Base-by-base conservation (phyloP, 139 green algal species). In the Helicosporidium sp. region DNA sequence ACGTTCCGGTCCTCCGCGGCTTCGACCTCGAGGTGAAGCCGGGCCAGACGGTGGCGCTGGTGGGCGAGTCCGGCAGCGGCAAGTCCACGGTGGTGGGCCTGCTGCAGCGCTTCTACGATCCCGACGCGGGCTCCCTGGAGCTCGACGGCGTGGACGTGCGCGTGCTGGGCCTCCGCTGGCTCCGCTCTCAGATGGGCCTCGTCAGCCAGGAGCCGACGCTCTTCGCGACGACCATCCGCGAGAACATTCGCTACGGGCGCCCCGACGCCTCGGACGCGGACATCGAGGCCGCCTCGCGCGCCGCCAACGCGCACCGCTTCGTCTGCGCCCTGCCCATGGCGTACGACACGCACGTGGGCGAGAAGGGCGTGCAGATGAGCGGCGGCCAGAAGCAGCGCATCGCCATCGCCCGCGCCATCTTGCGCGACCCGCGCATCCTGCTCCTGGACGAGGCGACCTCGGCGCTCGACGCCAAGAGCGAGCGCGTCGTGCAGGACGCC, bases 81-180 rank as follows among this genome's bases (percentile, higher is more conserved):
- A 97, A 97, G 57, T 79, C 59, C 47, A 94, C 83, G 2, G 72
- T 93, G 17, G 64, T 95, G 4, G 52, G 56, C 27, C 78, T 96
- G 2, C 61, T 94, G 7, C 66, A 91, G 64, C 72, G 86, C 24
- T 93, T 92, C 58, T 96, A 96, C 48, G 82, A 95, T 61, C 75
- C 77, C 4, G 12, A 55, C 26, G 20, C 17, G 1, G 74, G 64
- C 20, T 10, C 15, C 10, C 66, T 92, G 42, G 28, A 60, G 36
- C 54, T 96, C 46, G 86, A 96, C 49, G 80, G 80, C 7, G 19
- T 63, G 4, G 73, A 93, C 46, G 44, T 96, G n/a, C 57, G 61
- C 4, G 50, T 23, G 1, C 52, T 90, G 26, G 65, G 78, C 5
- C 55, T 95, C 17, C 23, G 42, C 12, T 91, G 73, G 70, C 73